These are phyloP conservation scores for Zygosaccharomyces bailii DNA, from an alignment of 805 yeast genomes.

Conservation along the genomic window DNA sequence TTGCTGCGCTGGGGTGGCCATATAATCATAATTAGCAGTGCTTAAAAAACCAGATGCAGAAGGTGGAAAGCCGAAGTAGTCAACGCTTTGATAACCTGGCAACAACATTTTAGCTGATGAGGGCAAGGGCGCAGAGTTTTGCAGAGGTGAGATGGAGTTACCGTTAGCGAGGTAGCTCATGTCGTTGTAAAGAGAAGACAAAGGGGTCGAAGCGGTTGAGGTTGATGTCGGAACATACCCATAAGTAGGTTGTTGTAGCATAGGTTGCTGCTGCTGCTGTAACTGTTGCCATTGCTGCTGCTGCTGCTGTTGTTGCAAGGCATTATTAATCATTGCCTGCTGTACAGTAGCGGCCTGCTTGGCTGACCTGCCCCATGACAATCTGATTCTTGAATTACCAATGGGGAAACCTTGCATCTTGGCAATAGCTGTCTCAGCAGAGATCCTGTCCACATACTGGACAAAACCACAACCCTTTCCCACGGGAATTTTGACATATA, in stretches of 20 bases:
- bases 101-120: slow-evolving; percentile 8
- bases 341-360: slow-evolving; percentile 24
- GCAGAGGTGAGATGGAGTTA: slow-evolving; percentile 5
- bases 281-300: slow-evolving; percentile 15
- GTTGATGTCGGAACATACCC: slow-evolving; percentile 12
- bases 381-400: slow-evolving; percentile 75
- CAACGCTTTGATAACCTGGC: slow-evolving; percentile 15
- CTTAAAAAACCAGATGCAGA: slow-evolving; percentile 14
- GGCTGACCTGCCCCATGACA: slow-evolving; percentile 81
- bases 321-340: slow-evolving; percentile 15
- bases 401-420: slow-evolving; percentile 90
- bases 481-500: slow-evolving; percentile 73
- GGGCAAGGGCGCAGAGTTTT: background rate
- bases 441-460: slow-evolving; percentile 68
- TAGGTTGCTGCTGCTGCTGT: slow-evolving; percentile 19
- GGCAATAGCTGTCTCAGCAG: slow-evolving; percentile 81
- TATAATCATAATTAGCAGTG: slow-evolving; percentile 3
- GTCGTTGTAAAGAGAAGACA: slow-evolving; percentile 6
- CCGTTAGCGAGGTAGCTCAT: slow-evolving; percentile 3
- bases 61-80: slow-evolving; percentile 8
- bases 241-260: slow-evolving; percentile 17
- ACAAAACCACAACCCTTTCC: slow-evolving; percentile 82
- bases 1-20: background rate
- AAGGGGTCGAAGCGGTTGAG: slow-evolving; percentile 6
- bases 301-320: slow-evolving; percentile 32